phyloP scores from a whole-genome alignment of 2,329 filamentous ascomycete genomes.

The Aspergillus texensis region DNA sequence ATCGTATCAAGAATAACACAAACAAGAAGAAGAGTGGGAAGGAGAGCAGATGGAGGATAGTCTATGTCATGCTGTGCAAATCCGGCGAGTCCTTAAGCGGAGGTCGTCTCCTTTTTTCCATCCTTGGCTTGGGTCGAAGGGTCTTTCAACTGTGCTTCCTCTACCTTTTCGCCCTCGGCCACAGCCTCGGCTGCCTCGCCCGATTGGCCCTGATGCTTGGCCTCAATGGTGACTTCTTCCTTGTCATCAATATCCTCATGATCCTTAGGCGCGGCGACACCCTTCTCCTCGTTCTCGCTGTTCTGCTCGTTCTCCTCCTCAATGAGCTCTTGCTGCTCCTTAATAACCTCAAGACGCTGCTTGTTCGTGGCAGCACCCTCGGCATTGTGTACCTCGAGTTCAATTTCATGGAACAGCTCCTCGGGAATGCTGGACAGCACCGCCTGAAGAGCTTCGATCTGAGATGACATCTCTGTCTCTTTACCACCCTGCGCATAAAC shows the following conservation, averaged over 20 bases:
- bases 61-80: slow-evolving; percentile 11
- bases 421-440: slow-evolving; percentile 95
- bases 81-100: slow-evolving; percentile 9
- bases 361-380: slow-evolving; percentile 98
- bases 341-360: slow-evolving; percentile 95
- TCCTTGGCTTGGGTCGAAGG: slow-evolving; percentile 22
- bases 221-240: slow-evolving; percentile 64
- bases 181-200: slow-evolving; percentile 48
- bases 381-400: slow-evolving; percentile 94
- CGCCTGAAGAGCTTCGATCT: slow-evolving; percentile 89
- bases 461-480: slow-evolving; percentile 78
- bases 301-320: slow-evolving; percentile 95
- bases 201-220: slow-evolving; percentile 49
- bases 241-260: slow-evolving; percentile 93
- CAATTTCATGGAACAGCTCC: slow-evolving; percentile 98
- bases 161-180: slow-evolving; percentile 41
- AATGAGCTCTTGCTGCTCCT: slow-evolving; percentile 97
- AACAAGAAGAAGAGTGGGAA: slow-evolving; percentile 18
- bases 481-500: slow-evolving; percentile 82
- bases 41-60: slow-evolving; percentile 13
- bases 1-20: slow-evolving; percentile 27
- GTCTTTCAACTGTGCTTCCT: slow-evolving; percentile 28
- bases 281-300: slow-evolving; percentile 74
- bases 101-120: slow-evolving; percentile 28
- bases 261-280: slow-evolving; percentile 77